phyloP scores from a whole-genome alignment of 192 early-diverging fungal genomes.

The Haplosporangium gracile region DNA sequence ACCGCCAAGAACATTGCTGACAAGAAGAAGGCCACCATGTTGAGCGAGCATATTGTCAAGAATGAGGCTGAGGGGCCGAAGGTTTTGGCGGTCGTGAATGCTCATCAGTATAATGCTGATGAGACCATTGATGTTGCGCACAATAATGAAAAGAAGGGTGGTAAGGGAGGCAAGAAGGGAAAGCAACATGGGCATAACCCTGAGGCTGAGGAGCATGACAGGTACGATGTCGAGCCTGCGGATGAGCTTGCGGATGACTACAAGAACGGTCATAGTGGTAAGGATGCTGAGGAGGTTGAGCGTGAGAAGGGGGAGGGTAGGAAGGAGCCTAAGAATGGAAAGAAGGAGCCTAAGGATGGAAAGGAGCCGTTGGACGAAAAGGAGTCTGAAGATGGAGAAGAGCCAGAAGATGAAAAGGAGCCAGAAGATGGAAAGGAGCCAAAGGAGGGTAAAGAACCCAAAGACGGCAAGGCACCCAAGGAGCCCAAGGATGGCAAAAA shows the following conservation, averaged over 20 bases:
- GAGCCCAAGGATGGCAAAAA: not conserved
- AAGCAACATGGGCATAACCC: conserved; percentile 14
- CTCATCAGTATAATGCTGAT: not conserved
- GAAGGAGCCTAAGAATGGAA: conserved; percentile 3
- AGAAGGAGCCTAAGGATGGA: conserved; percentile 3
- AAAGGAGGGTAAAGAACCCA: not conserved
- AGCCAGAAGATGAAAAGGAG: conserved; percentile 9
- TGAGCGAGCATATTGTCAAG: not conserved
- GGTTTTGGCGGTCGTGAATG: not conserved
- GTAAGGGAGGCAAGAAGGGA: not conserved
- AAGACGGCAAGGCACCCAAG: not conserved
- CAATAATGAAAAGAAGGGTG: not conserved
- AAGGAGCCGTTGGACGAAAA: conserved; percentile 12
- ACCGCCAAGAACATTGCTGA: conserved; percentile 11
- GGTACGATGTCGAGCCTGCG: conserved; percentile 16
- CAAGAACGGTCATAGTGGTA: not conserved
- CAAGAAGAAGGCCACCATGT: not conserved
- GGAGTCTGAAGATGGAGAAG: not conserved
- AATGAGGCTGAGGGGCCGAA: not conserved
- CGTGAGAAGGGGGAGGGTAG: not conserved
- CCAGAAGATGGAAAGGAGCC: not conserved
- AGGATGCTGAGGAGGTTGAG: not conserved
- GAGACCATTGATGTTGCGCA: not conserved
- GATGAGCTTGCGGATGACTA: conserved; percentile 13
- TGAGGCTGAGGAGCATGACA: conserved; percentile 24